phyloP scores from a whole-genome alignment of 2,329 filamentous ascomycete species.

The Cercospora sesami region DNA sequence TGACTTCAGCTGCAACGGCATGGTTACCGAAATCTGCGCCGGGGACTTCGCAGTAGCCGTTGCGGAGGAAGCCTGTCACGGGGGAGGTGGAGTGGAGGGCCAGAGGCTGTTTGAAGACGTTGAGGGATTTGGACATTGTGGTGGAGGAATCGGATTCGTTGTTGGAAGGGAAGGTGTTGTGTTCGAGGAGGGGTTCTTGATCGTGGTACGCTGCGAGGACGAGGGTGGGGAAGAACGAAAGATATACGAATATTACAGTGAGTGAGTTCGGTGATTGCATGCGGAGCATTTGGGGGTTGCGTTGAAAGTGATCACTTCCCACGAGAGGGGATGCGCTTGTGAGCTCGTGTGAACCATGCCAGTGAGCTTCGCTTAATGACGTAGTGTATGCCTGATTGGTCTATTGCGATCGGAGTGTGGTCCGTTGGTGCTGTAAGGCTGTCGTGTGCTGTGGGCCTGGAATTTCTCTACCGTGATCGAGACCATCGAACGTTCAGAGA shows the following conservation, averaged over 20 bases:
- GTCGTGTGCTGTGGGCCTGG: not conserved
- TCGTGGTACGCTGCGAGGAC: constrained; percentile 2
- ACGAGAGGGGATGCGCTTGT: not conserved
- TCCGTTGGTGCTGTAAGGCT: not conserved
- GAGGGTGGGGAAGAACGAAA: not conserved
- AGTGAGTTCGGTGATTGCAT: not conserved
- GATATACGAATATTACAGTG: not conserved
- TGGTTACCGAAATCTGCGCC: constrained; percentile 60
- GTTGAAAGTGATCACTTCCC: not conserved
- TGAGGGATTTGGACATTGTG: constrained; percentile 41
- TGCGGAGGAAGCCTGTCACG: constrained; percentile 61
- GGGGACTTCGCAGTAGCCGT: constrained; percentile 61
- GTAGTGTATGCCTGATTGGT: not conserved
- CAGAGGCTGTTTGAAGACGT: constrained; percentile 60
- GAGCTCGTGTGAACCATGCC: not conserved
- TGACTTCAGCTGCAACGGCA: constrained; percentile 58
- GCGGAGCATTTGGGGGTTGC: not conserved
- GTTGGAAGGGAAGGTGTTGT: constrained; percentile 8
- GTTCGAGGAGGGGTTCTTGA: constrained; percentile 10
- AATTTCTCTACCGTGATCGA: too few relatives aligned
- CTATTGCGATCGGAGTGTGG: not conserved
- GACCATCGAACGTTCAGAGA: not conserved
- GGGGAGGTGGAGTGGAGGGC: constrained; percentile 58
- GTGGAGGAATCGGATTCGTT: constrained; percentile 19
- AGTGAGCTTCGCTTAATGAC: not conserved